phyloP scores from a whole-genome alignment of 805 yeast species.

The Kuraishia floccosa region DNA sequence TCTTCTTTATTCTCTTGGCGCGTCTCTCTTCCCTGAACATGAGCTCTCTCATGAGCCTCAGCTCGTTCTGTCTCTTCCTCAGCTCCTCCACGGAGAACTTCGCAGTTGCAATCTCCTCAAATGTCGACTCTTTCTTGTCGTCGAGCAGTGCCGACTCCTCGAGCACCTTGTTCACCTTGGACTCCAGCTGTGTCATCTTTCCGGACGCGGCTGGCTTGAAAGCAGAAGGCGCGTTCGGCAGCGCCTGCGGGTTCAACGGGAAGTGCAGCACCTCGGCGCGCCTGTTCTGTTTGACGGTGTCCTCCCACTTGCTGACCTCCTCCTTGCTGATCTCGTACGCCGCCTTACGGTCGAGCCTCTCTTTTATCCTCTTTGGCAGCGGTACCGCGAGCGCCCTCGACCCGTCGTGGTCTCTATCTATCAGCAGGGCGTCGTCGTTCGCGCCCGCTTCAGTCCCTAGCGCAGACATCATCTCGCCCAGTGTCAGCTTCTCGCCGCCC shows the following conservation, averaged over 20 bases:
- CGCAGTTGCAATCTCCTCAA: constrained; percentile 79
- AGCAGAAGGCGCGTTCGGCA: constrained; percentile 38
- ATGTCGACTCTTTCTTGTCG: constrained; percentile 68
- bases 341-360: constrained; percentile 75
- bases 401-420: constrained; percentile 21
- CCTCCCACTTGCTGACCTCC: constrained; percentile 85
- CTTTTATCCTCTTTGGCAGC: constrained; percentile 74
- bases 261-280: constrained; percentile 78
- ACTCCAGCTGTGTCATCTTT: constrained; percentile 47
- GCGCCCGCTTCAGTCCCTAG: constrained; percentile 43
- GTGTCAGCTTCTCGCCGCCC: constrained; percentile 42
- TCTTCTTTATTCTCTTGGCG: constrained; percentile 86
- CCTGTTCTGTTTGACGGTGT: constrained; percentile 65
- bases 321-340: constrained; percentile 85
- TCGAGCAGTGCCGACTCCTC: constrained; percentile 56
- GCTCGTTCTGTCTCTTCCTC: constrained; percentile 63
- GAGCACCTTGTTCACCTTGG: constrained; percentile 48
- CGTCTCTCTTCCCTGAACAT: constrained; percentile 93
- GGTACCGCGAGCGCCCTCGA: constrained; percentile 61
- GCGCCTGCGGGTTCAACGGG: constrained; percentile 41
- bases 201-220: constrained; percentile 38
- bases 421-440: constrained; percentile 35
- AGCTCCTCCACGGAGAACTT: constrained; percentile 73
- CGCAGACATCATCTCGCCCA: constrained; percentile 70
- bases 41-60: constrained; percentile 86